Percentiles rank a stretch among this genome's conserved stretches.
Evolutionary conservation across 1,284 basidiomycete species (phyloP).

Genomic region (Naganishia sp.): DNA sequence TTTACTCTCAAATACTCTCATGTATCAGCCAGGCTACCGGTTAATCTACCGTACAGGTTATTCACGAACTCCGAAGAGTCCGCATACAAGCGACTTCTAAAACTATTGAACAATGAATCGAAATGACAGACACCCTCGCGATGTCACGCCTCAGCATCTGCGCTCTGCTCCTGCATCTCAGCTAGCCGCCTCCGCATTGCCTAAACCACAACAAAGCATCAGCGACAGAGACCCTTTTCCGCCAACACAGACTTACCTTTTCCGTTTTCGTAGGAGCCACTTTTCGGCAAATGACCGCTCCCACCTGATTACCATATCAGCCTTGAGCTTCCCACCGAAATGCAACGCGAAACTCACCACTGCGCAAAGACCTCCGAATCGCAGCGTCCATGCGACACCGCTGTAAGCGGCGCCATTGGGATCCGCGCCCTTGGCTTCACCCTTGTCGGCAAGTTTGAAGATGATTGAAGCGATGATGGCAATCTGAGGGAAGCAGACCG

Average conservation of each 20-base stretch:
- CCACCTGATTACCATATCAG: conserved; percentile 52
- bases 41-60: no score
- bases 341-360: conserved; percentile 56
- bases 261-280: conserved; percentile 85
- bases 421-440: conserved; percentile 44
- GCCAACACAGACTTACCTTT: conserved; percentile 54
- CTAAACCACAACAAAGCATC: conserved; percentile 12
- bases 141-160: conserved; percentile 14
- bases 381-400: conserved; percentile 88
- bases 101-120: no score
- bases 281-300: conserved; percentile 71
- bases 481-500: conserved; percentile 59
- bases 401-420: conserved; percentile 63
- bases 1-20: no score
- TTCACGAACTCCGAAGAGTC: no score
- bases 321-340: conserved; percentile 23
- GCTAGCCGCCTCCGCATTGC: conserved; percentile 78
- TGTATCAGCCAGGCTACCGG: no score
- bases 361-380: conserved; percentile 85
- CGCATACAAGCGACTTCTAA: no score
- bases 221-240: not conserved
- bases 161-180: conserved; percentile 66
- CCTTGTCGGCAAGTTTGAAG: conserved; percentile 72
- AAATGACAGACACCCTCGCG: no score
- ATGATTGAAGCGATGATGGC: conserved; percentile 85